Evolutionary conservation across 2,329 filamentous ascomycete genomes (phyloP).

Genomic region (Ophiostoma tasmaniense): DNA sequence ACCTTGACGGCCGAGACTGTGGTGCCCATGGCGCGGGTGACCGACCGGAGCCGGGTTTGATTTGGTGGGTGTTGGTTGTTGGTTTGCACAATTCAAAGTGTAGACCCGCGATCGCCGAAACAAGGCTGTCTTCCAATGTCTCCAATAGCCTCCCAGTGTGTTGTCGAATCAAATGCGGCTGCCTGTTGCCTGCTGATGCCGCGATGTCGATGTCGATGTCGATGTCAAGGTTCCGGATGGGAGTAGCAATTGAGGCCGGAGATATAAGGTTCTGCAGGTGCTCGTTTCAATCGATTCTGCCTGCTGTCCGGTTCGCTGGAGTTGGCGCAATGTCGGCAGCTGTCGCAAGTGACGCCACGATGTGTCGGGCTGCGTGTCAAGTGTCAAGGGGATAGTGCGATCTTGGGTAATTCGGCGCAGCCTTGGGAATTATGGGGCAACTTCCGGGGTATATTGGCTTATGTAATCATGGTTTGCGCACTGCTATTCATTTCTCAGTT

Average conservation of each 20-base stretch:
- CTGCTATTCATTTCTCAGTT: background rate
- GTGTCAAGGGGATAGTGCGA: background rate
- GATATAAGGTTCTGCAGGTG: too few species aligned
- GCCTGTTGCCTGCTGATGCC: background rate
- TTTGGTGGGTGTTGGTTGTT: background rate
- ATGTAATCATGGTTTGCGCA: background rate
- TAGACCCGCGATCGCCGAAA: too few species aligned
- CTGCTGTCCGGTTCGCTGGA: background rate
- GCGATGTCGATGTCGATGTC: too few species aligned
- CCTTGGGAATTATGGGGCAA: background rate
- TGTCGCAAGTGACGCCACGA: background rate
- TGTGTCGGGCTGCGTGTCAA: background rate
- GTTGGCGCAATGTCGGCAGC: background rate
- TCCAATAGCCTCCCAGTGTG: background rate
- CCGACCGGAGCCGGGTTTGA: background rate
- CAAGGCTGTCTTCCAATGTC: too few species aligned
- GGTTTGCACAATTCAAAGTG: too few species aligned
- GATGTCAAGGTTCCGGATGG: too few species aligned
- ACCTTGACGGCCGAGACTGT: conserved; percentile 32
- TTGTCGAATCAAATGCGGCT: background rate
- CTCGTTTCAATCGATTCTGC: background rate
- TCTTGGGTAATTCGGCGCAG: background rate
- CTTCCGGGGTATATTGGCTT: background rate
- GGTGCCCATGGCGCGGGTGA: background rate
- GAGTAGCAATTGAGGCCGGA: too few species aligned